Evolutionary conservation across 805 yeast genomes (phyloP), one percentile per base, ranked within the genome.

Genomic region (Sungouiozyma intestinalis): DNA sequence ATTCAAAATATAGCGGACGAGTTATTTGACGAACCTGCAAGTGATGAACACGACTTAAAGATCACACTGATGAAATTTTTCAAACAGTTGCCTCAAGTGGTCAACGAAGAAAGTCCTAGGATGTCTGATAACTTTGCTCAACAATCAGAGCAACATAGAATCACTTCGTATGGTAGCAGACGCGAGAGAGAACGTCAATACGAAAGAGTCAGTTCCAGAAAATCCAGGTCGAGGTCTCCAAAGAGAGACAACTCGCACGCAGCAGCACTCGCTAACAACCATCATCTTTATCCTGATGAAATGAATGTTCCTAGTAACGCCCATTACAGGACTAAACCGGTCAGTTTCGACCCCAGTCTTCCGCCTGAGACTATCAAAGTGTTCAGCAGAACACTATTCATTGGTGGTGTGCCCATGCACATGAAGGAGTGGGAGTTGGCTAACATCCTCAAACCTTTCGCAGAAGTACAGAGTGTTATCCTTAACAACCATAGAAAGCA

Each of bases 391-490:
- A 92, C 98, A 0, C 67, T 92, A 45, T 92, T 92, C 55, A 79
- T 92, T 46, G 97, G 97, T 39, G 97, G 97, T 57, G 85, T 92
- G 33, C 94, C 95, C 14, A 76, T 75, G 44, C 67, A 73, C 46
- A 87, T 85, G 88, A 80, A 75, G 50, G 94, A 88, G 54, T 66
- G 70, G 43, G 82, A 79, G 43, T 69, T 92, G 31, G 74, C 82
- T 2, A 69, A 75, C 16, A 76, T 80, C 16, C 70, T 92, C 52
- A 77, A 82, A 60, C 95, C 94, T 9, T 83, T 71, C 55, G 96
- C 94, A 13, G 92, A 83, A 54, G 95, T 90, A 16, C 98, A 92
- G 65, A 80, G 94, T 49, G 82, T 85, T 19, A 85, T 90, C 42
- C 67, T 88, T 58, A 86, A 90, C 66, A 75, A 76, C 49, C 94